A percentile compares a stretch with the other conserved stretches of the same genome.
Evolutionary conservation across 2,329 filamentous ascomycete species (phyloP).

Genomic region (Tolypocladium guangdongense): DNA sequence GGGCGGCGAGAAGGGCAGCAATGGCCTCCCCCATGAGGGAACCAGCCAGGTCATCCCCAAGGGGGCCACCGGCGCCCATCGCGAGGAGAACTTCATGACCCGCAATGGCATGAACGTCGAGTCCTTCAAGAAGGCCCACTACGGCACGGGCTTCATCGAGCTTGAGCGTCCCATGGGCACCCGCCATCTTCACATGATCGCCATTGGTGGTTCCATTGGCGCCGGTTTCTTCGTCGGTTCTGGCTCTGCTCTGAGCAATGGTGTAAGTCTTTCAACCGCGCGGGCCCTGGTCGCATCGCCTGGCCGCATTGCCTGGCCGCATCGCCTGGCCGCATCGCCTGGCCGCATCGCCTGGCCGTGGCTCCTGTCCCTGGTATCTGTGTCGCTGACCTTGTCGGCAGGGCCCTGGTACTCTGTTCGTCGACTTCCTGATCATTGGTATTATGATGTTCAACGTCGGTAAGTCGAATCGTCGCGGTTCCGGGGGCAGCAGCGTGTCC

Average conservation of each 20-base stretch:
- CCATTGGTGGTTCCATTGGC: conserved; percentile 33
- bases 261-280: conserved; percentile 22
- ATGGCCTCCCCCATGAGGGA: conserved; percentile 5
- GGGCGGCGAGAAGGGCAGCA: conserved; percentile 9
- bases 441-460: conserved; percentile 42
- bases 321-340: background rate
- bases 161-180: conserved; percentile 36
- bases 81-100: conserved; percentile 21
- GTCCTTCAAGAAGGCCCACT: conserved; percentile 26
- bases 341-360: background rate
- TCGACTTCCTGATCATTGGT: conserved; percentile 37
- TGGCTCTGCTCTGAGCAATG: conserved; percentile 34
- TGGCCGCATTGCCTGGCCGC: background rate
- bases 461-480: conserved; percentile 5
- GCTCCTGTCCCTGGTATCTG: background rate
- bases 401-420: conserved; percentile 23
- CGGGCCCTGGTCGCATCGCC: background rate
- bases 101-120: conserved; percentile 26
- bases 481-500: too few relatives aligned
- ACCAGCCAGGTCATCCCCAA: conserved; percentile 7
- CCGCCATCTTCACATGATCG: conserved; percentile 49
- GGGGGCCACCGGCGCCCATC: background rate
- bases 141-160: conserved; percentile 21
- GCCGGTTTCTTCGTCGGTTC: conserved; percentile 37
- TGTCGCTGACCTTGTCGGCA: conserved; percentile 1